Evolutionary conservation across 352 stramenopile species (phyloP).

Genomic region (Globisporangium recalcitrans): DNA sequence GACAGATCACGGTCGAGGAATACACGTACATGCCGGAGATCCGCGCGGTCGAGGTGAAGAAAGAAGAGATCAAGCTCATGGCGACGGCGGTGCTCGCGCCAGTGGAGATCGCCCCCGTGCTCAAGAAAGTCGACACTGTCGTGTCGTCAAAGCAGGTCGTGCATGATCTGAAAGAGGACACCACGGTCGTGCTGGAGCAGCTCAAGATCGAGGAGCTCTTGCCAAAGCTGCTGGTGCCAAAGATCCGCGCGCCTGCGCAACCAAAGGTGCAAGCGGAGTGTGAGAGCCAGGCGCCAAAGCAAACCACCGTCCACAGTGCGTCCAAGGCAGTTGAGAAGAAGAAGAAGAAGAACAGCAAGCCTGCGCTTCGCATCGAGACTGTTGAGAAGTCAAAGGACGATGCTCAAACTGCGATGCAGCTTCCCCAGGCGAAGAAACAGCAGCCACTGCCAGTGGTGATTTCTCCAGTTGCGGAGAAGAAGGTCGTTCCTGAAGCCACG

Average conservation of each 20-base stretch:
- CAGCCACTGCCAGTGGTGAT: neutral
- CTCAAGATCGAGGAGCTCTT: slow-evolving; percentile 10
- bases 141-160: neutral
- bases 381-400: neutral
- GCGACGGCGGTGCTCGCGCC: neutral
- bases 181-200: slow-evolving; percentile 8
- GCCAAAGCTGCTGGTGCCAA: neutral
- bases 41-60: neutral
- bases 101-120: neutral
- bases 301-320: neutral
- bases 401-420: slow-evolving; percentile 2
- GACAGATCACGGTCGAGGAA: slow-evolving; percentile 13
- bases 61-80: neutral
- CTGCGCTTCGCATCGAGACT: slow-evolving; percentile 6
- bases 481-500: neutral
- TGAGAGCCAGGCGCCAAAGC: neutral
- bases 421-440: neutral
- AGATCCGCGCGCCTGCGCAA: neutral
- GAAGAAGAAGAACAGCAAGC: neutral
- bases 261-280: neutral
- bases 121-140: slow-evolving; percentile 5
- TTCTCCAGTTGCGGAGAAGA: neutral
- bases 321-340: slow-evolving; percentile 7
- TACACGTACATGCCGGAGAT: slow-evolving; percentile 2
- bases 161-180: slow-evolving; percentile 6